Percentiles rank a stretch among this genome's conserved stretches.
phyloP scores from a whole-genome alignment of 768 basidiomycete genomes.

The Mrakia blollopis region DNA sequence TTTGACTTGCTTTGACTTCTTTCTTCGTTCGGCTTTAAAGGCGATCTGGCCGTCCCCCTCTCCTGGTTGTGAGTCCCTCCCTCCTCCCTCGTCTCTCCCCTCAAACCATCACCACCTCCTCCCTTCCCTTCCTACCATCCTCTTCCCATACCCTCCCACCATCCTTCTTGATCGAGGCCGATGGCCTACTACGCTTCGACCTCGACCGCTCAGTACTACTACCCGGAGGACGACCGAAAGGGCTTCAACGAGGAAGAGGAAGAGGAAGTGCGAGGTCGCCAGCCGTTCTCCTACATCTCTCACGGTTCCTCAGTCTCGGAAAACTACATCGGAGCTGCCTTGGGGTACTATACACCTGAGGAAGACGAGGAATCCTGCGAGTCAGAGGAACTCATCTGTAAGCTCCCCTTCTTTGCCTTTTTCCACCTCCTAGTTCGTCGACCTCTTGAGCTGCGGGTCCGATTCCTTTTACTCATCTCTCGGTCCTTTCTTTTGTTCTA shows the following conservation, averaged over 20 bases:
- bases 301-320: neutral
- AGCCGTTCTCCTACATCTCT: neutral
- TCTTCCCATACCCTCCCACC: neutral
- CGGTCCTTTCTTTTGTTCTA: neutral
- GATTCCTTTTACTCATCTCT: neutral
- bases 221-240: neutral
- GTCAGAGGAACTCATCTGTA: slow-evolving; percentile 6
- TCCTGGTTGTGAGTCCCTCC: neutral
- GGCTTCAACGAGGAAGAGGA: neutral
- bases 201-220: neutral
- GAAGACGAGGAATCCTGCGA: neutral
- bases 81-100: neutral
- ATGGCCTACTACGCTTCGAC: slow-evolving; percentile 3
- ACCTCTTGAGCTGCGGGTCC: neutral
- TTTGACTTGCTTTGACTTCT: no score
- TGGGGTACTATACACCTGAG: neutral
- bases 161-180: neutral
- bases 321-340: neutral
- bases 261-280: neutral
- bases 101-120: neutral
- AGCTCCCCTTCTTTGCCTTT: neutral
- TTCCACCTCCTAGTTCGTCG: neutral
- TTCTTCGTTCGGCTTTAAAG: no score
- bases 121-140: neutral
- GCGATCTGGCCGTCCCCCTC: no score